Percentiles rank a stretch among this genome's conserved stretches.
These are phyloP conservation scores for Clathrospora elynae DNA, from an alignment of 2,329 filamentous ascomycete genomes.

Conservation along the genomic window DNA sequence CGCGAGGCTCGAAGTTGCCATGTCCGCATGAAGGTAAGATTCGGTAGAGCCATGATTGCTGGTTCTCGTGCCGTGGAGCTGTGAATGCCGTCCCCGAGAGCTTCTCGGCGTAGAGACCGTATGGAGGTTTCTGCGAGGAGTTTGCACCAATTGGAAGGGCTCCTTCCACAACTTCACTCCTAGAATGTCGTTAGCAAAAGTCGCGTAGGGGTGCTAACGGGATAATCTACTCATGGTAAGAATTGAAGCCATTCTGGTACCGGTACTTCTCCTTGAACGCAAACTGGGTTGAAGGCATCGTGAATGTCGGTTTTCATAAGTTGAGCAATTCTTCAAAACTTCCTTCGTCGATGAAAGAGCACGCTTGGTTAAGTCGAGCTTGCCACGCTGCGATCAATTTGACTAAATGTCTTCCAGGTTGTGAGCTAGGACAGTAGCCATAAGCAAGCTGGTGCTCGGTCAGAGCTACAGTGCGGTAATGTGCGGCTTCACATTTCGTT, in stretches of 20 bases:
- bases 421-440: slow-evolving; percentile 31
- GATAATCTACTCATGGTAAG: slow-evolving; percentile 71
- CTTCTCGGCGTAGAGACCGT: slow-evolving; percentile 80
- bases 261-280: slow-evolving; percentile 69
- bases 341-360: slow-evolving; percentile 32
- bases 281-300: slow-evolving; percentile 70
- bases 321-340: slow-evolving; percentile 38
- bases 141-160: slow-evolving; percentile 77
- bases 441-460: slow-evolving; percentile 14
- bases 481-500: slow-evolving; percentile 38
- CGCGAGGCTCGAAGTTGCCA: slow-evolving; percentile 58
- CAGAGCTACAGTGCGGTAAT: slow-evolving; percentile 37
- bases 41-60: slow-evolving; percentile 65
- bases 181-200: slow-evolving; percentile 44
- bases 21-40: slow-evolving; percentile 64
- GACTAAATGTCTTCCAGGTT: slow-evolving; percentile 21
- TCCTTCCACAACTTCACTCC: slow-evolving; percentile 75
- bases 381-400: no score
- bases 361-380: no score
- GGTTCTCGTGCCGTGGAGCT: slow-evolving; percentile 61
- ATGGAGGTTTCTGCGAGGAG: slow-evolving; percentile 78
- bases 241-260: slow-evolving; percentile 79
- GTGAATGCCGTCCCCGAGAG: slow-evolving; percentile 66
- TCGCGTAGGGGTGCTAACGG: neutral
- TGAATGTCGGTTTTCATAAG: slow-evolving; percentile 30